phyloP scores from a whole-genome alignment of 768 basidiomycete genomes.

The Russula compacta region DNA sequence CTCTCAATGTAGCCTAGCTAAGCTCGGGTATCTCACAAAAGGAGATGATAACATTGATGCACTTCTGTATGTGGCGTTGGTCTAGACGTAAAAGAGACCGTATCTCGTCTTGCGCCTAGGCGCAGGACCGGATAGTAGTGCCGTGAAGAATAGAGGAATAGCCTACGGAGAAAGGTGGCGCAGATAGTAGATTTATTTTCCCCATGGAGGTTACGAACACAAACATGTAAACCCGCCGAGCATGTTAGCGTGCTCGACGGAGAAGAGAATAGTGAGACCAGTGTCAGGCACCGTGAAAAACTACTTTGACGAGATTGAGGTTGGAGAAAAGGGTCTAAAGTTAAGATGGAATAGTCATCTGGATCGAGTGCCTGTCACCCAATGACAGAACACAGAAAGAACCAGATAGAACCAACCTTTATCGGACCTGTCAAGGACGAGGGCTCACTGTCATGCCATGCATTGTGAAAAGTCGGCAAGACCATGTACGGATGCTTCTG shows the following conservation, averaged over 20 bases:
- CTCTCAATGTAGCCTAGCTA: too few relatives aligned
- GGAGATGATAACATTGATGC: too few relatives aligned
- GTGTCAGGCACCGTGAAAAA: background rate
- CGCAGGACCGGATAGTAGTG: background rate
- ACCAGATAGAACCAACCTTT: background rate
- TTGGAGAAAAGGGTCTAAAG: background rate
- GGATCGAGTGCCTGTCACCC: background rate
- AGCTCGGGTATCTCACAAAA: too few relatives aligned
- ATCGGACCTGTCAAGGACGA: too few relatives aligned
- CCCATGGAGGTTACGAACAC: too few relatives aligned
- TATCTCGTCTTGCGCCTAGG: too few relatives aligned
- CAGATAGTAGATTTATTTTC: background rate
- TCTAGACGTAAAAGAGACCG: too few relatives aligned
- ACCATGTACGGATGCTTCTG: background rate
- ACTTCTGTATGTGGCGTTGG: too few relatives aligned
- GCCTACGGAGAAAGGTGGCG: background rate
- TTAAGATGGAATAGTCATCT: background rate
- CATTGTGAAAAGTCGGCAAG: background rate
- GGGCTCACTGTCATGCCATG: background rate
- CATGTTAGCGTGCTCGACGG: background rate
- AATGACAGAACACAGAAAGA: background rate
- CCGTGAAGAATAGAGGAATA: background rate
- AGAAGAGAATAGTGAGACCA: background rate
- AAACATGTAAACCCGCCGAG: background rate
- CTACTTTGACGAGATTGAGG: background rate